phyloP scores from a whole-genome alignment of 1,284 basidiomycete species.

The Thecaphora thlaspeos region DNA sequence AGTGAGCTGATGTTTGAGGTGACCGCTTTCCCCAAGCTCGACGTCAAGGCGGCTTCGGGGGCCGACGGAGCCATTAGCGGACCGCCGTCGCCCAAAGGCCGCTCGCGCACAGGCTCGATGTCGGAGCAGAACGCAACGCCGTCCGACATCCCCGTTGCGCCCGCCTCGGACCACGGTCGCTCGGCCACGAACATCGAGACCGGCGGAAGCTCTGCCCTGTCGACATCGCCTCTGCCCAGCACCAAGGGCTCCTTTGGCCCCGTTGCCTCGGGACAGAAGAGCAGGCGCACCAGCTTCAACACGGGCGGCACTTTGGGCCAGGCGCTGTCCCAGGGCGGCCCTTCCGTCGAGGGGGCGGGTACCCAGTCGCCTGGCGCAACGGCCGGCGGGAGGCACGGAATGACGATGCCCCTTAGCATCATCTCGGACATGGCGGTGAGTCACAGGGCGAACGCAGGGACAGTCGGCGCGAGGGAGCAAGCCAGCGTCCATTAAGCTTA shows the following conservation, averaged over 20 bases:
- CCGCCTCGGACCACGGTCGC: slow-evolving; percentile 39
- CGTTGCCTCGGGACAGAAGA: slow-evolving; percentile 11
- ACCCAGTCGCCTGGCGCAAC: slow-evolving; percentile 39
- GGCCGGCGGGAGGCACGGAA: slow-evolving; percentile 41
- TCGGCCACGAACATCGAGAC: slow-evolving; percentile 16
- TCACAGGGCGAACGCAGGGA: too few species aligned
- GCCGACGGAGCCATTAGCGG: slow-evolving; percentile 23
- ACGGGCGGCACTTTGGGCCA: slow-evolving; percentile 23
- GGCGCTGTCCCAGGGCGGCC: slow-evolving; percentile 14
- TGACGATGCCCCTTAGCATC: slow-evolving; percentile 51
- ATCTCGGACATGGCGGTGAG: slow-evolving; percentile 52
- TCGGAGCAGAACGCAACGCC: slow-evolving; percentile 9
- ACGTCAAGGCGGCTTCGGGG: too few species aligned
- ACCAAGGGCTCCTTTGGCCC: background rate
- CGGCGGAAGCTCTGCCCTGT: slow-evolving; percentile 3
- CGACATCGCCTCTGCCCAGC: slow-evolving; percentile 17
- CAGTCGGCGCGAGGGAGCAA: too few species aligned
- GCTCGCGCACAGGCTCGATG: slow-evolving; percentile 25
- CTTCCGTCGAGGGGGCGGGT: slow-evolving; percentile 20
- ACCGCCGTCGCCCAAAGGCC: slow-evolving; percentile 24
- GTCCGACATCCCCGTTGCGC: slow-evolving; percentile 36
- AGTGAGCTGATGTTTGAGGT: slow-evolving; percentile 51
- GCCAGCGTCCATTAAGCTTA: too few species aligned
- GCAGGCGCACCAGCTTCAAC: slow-evolving; percentile 35
- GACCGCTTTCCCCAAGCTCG: slow-evolving; percentile 24